These are phyloP conservation scores for Zizania palustris DNA, from an alignment of 202 grass and related monocot genomes.

Conservation along the genomic window DNA sequence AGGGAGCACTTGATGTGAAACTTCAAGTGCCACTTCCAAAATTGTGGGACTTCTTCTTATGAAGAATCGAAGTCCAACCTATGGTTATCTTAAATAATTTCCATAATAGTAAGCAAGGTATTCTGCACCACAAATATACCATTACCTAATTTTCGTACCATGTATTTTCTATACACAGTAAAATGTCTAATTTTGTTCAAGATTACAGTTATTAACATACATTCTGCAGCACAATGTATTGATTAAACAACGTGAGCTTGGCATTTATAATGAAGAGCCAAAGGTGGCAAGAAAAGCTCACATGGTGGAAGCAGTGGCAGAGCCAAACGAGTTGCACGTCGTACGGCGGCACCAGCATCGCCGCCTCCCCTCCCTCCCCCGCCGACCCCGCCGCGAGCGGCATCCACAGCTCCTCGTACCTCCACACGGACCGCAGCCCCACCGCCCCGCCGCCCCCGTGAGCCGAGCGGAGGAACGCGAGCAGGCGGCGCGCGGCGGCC, in stretches of 20 bases:
- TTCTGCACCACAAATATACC: not conserved
- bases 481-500: slow-evolving; percentile 54
- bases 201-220: not conserved
- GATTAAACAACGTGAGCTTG: not conserved
- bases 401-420: slow-evolving; percentile 91
- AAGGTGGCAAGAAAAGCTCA: slow-evolving; percentile 39
- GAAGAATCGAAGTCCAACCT: not conserved
- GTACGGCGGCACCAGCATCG: slow-evolving; percentile 67
- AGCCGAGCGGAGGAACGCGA: slow-evolving; percentile 46
- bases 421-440: slow-evolving; percentile 41
- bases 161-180: not conserved
- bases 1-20: not conserved
- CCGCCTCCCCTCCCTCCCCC: slow-evolving; percentile 36
- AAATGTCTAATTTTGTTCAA: not conserved
- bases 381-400: slow-evolving; percentile 55
- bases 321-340: slow-evolving; percentile 89
- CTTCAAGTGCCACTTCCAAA: not conserved
- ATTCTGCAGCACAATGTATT: not conserved
- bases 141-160: not conserved
- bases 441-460: not conserved
- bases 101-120: not conserved
- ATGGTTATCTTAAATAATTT: slow-evolving; percentile 6
- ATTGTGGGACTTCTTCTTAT: not conserved
- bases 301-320: slow-evolving; percentile 86
- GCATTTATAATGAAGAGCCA: not conserved